Evolutionary conservation across 2,329 filamentous ascomycete genomes (phyloP).

Genomic region (Aspergillus flavus): DNA sequence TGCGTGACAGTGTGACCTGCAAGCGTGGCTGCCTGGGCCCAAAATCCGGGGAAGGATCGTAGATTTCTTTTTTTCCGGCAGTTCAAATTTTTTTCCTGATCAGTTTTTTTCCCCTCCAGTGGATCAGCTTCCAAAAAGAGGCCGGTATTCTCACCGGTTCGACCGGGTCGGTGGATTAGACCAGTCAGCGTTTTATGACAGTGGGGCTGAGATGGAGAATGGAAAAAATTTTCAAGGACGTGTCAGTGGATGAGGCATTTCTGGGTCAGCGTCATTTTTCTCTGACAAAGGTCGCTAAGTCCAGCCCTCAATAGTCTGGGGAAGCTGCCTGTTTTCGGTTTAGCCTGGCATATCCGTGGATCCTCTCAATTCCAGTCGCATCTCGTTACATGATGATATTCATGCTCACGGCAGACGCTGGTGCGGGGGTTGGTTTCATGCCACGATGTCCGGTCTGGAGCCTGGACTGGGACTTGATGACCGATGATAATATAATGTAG

Average conservation of each 20-base stretch:
- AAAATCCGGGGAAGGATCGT: constrained; percentile 18
- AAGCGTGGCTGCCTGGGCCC: constrained; percentile 11
- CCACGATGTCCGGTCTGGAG: background rate
- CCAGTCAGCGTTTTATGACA: constrained; percentile 7
- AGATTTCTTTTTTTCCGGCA: background rate
- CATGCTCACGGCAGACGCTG: background rate
- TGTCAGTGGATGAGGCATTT: constrained; percentile 8
- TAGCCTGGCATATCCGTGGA: constrained; percentile 3
- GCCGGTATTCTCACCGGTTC: constrained; percentile 7
- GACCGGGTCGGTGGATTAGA: constrained; percentile 12
- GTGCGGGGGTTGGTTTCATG: background rate
- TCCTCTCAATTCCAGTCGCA: background rate
- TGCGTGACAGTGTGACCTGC: constrained; percentile 9
- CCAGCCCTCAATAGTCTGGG: constrained; percentile 9
- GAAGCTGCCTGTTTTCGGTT: constrained; percentile 10
- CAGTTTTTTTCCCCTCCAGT: background rate
- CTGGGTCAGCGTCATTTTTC: constrained; percentile 5
- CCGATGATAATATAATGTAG: too few species aligned
- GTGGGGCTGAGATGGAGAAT: constrained; percentile 7
- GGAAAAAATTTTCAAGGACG: constrained; percentile 5
- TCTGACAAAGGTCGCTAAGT: constrained; percentile 1
- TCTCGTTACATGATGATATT: constrained; percentile 5
- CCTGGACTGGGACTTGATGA: background rate
- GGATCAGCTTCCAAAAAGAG: background rate
- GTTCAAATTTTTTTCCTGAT: background rate